Conservation (phyloP, 176 grass and related monocot species). For the Paspalum vaginatum region DNA sequence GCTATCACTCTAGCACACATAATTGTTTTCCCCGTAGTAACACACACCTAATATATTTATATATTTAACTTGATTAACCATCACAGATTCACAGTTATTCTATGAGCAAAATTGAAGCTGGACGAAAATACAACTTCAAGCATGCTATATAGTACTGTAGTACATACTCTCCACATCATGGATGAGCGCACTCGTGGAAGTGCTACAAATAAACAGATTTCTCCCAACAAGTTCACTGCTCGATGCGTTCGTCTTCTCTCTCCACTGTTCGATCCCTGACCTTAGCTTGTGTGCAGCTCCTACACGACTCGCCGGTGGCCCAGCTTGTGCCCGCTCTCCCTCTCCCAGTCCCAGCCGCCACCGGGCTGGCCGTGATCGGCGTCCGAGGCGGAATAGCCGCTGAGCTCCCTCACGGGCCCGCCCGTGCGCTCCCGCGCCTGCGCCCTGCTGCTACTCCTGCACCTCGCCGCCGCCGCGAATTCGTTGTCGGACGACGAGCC, state of each 20-base stretch:
- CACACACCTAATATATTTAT: too few species aligned
- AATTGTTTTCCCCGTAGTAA: too few species aligned
- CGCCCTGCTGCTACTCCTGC: neutral
- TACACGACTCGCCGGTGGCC: conserved; percentile 18
- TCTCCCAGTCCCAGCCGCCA: conserved; percentile 5
- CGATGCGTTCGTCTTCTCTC: neutral
- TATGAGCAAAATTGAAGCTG: too few species aligned
- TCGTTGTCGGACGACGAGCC: neutral
- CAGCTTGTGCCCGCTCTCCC: neutral
- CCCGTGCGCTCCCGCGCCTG: neutral
- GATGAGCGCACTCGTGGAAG: neutral
- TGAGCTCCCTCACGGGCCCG: conserved; percentile 40
- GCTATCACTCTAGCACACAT: too few species aligned
- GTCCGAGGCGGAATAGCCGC: conserved; percentile 40
- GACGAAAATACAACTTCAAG: too few species aligned
- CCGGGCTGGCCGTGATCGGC: neutral
- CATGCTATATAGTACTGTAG: too few species aligned
- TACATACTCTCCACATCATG: too few species aligned
- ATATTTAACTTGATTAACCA: too few species aligned
- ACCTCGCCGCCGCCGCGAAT: neutral
- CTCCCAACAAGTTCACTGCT: conserved; percentile 1
- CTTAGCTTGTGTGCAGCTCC: neutral
- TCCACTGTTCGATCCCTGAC: neutral
- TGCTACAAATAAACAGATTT: neutral
- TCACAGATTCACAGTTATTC: too few species aligned